Percentiles rank a stretch among this genome's conserved stretches.
These are phyloP conservation scores for Xanthoceras sorbifolium DNA, from an alignment of 345 rosid genomes.

Conservation along the genomic window DNA sequence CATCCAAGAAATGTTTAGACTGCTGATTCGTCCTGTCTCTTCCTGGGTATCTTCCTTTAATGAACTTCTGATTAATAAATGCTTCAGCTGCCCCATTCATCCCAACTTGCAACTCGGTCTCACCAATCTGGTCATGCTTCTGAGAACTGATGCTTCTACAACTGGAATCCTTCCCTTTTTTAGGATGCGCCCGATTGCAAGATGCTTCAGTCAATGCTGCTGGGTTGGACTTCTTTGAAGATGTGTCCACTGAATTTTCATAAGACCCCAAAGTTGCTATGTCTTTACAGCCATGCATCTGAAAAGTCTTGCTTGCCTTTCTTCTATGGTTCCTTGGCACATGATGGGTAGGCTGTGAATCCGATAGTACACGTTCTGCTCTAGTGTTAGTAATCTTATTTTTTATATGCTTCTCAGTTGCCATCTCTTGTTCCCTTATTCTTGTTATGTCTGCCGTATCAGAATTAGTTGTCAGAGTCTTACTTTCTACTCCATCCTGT, in stretches of 20 bases:
- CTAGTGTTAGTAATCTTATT: conserved; percentile 34
- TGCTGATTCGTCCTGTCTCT: conserved; percentile 25
- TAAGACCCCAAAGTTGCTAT: conserved; percentile 21
- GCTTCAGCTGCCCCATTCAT: conserved; percentile 60
- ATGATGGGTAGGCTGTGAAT: conserved; percentile 28
- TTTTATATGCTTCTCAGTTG: conserved; percentile 34
- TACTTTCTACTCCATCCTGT: conserved; percentile 32
- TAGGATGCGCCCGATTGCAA: conserved; percentile 22
- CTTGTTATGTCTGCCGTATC: conserved; percentile 22
- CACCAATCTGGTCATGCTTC: conserved; percentile 25
- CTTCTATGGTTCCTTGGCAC: conserved; percentile 26
- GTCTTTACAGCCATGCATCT: conserved; percentile 34
- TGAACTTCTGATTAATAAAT: conserved; percentile 52
- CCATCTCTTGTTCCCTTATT: conserved; percentile 30
- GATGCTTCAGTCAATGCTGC: conserved; percentile 22
- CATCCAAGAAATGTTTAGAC: conserved; percentile 72
- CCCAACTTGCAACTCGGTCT: conserved; percentile 50
- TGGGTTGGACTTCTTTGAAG: conserved; percentile 23
- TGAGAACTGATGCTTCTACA: conserved; percentile 11
- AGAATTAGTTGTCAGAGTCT: conserved; percentile 17
- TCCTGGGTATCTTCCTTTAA: conserved; percentile 26
- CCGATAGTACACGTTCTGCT: conserved; percentile 32
- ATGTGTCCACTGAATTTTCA: conserved; percentile 31
- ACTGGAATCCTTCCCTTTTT: conserved; percentile 24
- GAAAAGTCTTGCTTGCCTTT: conserved; percentile 28